phyloP scores from a whole-genome alignment of 176 grass and related monocot species.

The Aegilops tauschii region DNA sequence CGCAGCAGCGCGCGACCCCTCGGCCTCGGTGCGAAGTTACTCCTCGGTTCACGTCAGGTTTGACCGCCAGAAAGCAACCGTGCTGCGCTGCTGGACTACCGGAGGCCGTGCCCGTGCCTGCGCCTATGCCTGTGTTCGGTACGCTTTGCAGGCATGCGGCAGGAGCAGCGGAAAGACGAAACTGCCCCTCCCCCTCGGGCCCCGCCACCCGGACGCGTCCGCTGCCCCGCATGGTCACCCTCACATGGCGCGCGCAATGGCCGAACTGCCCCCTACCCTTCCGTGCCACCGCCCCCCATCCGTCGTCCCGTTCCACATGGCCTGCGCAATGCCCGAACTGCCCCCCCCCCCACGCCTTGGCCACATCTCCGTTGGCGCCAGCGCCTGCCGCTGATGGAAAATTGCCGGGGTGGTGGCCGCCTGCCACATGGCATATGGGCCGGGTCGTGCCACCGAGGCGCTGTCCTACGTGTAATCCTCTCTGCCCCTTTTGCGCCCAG shows the following conservation, averaged over 20 bases:
- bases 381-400: background rate
- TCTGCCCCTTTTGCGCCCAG: background rate
- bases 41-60: background rate
- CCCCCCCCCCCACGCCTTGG: background rate
- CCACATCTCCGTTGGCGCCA: background rate
- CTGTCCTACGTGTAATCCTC: background rate
- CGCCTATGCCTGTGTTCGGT: background rate
- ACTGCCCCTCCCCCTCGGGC: background rate
- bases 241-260: background rate
- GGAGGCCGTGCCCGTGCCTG: slow-evolving; percentile 1
- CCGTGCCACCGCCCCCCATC: background rate
- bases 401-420: background rate
- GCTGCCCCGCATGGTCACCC: background rate
- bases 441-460: background rate
- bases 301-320: background rate
- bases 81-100: background rate
- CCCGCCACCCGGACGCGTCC: background rate
- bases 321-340: background rate
- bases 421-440: slow-evolving; percentile 4
- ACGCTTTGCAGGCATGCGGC: background rate
- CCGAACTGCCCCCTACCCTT: background rate
- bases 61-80: background rate
- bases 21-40: background rate
- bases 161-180: background rate
- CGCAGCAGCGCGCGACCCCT: background rate